Conservation (phyloP, 768 basidiomycete genomes). For the Roridomyces roridus region DNA sequence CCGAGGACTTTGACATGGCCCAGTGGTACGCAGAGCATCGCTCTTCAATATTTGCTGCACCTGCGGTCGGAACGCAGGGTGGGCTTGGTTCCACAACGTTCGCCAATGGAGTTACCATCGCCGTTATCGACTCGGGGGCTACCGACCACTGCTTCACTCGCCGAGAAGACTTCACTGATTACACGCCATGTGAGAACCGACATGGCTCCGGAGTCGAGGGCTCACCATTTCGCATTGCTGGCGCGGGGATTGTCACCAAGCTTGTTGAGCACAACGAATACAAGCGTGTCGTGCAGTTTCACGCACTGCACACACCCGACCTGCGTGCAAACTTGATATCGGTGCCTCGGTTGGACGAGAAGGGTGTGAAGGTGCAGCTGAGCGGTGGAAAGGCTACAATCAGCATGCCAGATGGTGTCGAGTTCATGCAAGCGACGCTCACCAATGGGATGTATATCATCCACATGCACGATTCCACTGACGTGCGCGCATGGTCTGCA, state of each 20-base stretch:
- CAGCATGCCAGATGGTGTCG: neutral
- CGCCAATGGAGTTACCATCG: neutral
- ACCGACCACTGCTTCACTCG: constrained; percentile 16
- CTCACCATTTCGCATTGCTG: neutral
- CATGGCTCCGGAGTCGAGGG: constrained; percentile 12
- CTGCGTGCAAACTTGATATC: neutral
- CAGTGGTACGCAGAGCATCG: too few relatives aligned
- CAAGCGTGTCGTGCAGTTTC: neutral
- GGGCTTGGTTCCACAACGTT: too few relatives aligned
- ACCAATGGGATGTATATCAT: neutral
- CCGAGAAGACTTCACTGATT: constrained; percentile 11
- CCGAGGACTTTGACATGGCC: too few relatives aligned
- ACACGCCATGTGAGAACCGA: neutral
- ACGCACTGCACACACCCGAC: neutral
- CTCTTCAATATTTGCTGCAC: too few relatives aligned
- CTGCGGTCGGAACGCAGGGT: too few relatives aligned
- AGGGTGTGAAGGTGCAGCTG: neutral
- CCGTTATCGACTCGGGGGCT: constrained; percentile 11
- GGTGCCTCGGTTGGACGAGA: neutral
- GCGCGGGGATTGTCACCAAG: neutral
- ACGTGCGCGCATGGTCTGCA: neutral
- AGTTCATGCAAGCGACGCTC: neutral
- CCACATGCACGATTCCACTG: neutral
- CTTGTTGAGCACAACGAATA: neutral
- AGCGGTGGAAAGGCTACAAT: neutral